Conservation (phyloP, 2,329 filamentous ascomycete species). For the Alternaria infectoria region DNA sequence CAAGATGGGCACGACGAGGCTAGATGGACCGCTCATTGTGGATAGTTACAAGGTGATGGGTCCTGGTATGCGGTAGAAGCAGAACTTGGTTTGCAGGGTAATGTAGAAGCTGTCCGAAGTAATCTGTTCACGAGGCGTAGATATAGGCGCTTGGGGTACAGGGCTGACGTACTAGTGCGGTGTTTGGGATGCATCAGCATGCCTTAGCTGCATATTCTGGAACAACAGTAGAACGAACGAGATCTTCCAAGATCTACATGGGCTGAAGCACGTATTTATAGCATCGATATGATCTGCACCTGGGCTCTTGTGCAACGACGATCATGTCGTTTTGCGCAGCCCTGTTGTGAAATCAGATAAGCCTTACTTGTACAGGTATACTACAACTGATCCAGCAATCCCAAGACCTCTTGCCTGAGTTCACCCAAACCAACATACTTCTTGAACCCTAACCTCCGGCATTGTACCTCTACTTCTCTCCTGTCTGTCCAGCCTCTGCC, state of each 20-base stretch:
- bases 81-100: background rate
- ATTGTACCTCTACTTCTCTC: conserved; percentile 74
- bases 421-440: conserved; percentile 62
- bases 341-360: background rate
- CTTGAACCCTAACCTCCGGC: conserved; percentile 69
- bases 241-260: background rate
- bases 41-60: background rate
- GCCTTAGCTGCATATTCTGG: background rate
- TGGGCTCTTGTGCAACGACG: background rate
- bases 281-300: background rate
- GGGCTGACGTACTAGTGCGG: background rate
- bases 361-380: background rate
- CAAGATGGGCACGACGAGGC: background rate
- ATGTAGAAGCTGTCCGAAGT: background rate
- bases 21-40: background rate
- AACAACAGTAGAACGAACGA: background rate
- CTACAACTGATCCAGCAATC: conserved; percentile 28
- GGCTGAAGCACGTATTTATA: background rate
- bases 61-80: no score
- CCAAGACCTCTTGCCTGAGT: conserved; percentile 53
- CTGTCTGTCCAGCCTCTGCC: conserved; percentile 56
- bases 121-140: background rate
- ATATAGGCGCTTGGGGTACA: background rate
- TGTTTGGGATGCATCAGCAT: background rate
- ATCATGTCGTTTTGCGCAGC: no score